Evolutionary conservation across 371 early-diverging fungal species (phyloP).

Genomic region (Mortierella sp.): DNA sequence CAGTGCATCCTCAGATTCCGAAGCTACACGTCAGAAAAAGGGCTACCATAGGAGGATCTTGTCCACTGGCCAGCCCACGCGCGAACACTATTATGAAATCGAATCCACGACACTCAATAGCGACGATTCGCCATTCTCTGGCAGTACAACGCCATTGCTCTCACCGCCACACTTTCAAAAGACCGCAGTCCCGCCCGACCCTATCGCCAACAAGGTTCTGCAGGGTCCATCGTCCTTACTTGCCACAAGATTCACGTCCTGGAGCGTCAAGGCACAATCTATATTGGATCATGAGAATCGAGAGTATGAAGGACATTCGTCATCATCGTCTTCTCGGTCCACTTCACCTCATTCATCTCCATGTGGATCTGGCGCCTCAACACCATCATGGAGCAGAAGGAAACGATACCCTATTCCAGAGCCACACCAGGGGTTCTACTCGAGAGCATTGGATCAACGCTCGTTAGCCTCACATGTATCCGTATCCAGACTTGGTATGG

Average conservation of each 20-base stretch:
- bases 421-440: constrained; percentile 52
- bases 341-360: constrained; percentile 43
- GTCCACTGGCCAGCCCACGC: constrained; percentile 32
- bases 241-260: constrained; percentile 41
- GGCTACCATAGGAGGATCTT: constrained; percentile 35
- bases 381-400: constrained; percentile 36
- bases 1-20: constrained; percentile 52
- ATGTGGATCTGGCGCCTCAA: constrained; percentile 43
- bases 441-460: constrained; percentile 49
- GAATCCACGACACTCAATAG: constrained; percentile 52
- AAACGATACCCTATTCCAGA: constrained; percentile 49
- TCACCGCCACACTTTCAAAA: constrained; percentile 26
- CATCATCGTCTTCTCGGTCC: constrained; percentile 29
- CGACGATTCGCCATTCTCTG: constrained; percentile 46
- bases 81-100: constrained; percentile 50
- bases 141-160: constrained; percentile 42
- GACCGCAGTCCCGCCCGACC: constrained; percentile 10
- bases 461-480: constrained; percentile 54
- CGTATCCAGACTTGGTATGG: constrained; percentile 48
- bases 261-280: constrained; percentile 53
- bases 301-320: constrained; percentile 22
- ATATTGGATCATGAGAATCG: constrained; percentile 41
- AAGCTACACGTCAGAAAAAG: constrained; percentile 36
- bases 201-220: constrained; percentile 35
- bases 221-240: constrained; percentile 45